These are phyloP conservation scores for Periconia sp. DNA, from an alignment of 2,329 filamentous ascomycete species.

Conservation along the genomic window DNA sequence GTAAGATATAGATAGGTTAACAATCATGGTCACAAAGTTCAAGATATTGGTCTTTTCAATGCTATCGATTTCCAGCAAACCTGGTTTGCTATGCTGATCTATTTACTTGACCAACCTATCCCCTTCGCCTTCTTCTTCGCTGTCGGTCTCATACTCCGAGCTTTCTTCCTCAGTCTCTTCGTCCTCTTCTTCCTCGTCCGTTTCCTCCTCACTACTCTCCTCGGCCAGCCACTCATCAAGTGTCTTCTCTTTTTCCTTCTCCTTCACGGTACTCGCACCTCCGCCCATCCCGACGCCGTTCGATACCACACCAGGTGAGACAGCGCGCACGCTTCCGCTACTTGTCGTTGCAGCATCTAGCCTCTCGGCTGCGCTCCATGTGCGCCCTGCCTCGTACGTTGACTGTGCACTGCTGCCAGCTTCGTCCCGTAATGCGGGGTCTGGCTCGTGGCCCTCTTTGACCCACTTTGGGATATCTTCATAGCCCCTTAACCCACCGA, in stretches of 20 bases:
- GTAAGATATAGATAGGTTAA: no score
- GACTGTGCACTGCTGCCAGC: conserved; percentile 28
- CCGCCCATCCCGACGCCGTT: conserved; percentile 53
- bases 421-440: conserved; percentile 72
- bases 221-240: conserved; percentile 90
- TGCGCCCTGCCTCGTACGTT: conserved; percentile 40
- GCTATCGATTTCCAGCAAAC: no score
- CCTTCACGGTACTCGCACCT: conserved; percentile 13
- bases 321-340: conserved; percentile 43
- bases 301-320: conserved; percentile 50
- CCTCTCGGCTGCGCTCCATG: conserved; percentile 66
- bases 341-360: conserved; percentile 69
- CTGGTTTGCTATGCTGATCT: no score
- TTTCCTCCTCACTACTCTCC: conserved; percentile 56
- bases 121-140: conserved; percentile 41
- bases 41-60: not conserved
- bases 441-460: conserved; percentile 76
- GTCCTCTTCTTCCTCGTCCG: conserved; percentile 57
- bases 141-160: conserved; percentile 66
- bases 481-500: conserved; percentile 75
- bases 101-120: conserved; percentile 46
- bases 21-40: no score
- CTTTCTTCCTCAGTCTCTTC: conserved; percentile 59
- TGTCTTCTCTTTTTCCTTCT: conserved; percentile 69
- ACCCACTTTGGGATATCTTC: conserved; percentile 89